phyloP scores from a whole-genome alignment of 2,329 filamentous ascomycete genomes.

The Colletotrichum paranaense region DNA sequence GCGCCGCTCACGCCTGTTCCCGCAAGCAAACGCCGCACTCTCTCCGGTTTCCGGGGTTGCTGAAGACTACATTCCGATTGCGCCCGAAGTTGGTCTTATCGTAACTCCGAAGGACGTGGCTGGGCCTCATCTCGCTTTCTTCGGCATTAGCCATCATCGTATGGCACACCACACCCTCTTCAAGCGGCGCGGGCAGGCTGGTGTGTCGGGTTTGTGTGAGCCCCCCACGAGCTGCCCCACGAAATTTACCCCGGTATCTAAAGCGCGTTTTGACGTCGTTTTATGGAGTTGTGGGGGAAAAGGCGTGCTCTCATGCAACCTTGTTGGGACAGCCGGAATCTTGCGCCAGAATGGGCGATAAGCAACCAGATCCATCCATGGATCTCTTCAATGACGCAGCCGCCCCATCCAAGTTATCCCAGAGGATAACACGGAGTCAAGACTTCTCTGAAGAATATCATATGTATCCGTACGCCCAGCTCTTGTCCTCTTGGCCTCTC shows the following conservation, averaged over 20 bases:
- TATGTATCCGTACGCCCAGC: not conserved
- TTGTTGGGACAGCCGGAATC: conserved; percentile 26
- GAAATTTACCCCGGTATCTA: conserved; percentile 26
- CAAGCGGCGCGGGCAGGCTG: not conserved
- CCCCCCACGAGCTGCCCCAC: conserved; percentile 33
- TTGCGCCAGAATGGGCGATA: conserved; percentile 17
- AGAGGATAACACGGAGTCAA: not conserved
- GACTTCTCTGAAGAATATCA: not conserved
- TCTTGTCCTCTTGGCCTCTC: not conserved
- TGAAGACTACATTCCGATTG: not conserved
- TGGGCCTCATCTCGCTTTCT: conserved; percentile 2
- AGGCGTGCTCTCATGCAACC: conserved; percentile 31
- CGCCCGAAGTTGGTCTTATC: conserved; percentile 25
- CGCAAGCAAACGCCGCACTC: too few relatives aligned
- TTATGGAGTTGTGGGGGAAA: conserved; percentile 36
- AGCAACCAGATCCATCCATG: conserved; percentile 5
- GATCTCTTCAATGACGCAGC: conserved; percentile 19
- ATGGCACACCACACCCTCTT: conserved; percentile 22
- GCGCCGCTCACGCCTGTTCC: not conserved
- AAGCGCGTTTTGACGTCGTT: conserved; percentile 34
- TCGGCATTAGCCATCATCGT: conserved; percentile 12
- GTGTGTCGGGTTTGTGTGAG: conserved; percentile 24
- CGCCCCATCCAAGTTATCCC: not conserved
- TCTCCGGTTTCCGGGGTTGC: not conserved
- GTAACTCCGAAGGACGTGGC: conserved; percentile 23